Percentiles rank a stretch among this genome's conserved stretches.
Conservation (phyloP, 441 rosid species). For the Biscutella laevigata region DNA sequence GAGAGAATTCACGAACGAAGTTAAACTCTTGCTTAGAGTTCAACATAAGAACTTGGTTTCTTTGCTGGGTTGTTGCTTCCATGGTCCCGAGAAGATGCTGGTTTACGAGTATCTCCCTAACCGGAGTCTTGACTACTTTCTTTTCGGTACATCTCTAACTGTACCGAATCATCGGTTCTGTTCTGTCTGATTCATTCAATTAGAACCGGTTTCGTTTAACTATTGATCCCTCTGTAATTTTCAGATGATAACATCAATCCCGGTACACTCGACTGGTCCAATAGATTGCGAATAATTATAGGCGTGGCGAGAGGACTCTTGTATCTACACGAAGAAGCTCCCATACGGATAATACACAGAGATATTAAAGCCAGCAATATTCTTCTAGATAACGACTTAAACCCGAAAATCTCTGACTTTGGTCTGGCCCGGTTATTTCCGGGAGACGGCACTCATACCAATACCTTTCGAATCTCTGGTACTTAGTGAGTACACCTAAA, state of each 20-base stretch:
- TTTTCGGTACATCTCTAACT: constrained; percentile 58
- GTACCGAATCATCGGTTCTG: background rate
- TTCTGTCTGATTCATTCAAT: background rate
- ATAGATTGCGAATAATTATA: constrained; percentile 45
- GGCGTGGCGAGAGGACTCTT: constrained; percentile 81
- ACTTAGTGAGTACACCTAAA: constrained; percentile 56
- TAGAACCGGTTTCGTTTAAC: constrained; percentile 4
- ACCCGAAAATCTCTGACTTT: constrained; percentile 84
- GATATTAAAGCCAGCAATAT: constrained; percentile 84
- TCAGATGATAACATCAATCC: constrained; percentile 51
- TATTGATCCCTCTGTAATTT: constrained; percentile 3
- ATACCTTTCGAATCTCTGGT: constrained; percentile 69
- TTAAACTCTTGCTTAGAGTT: constrained; percentile 54
- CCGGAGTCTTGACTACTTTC: constrained; percentile 72
- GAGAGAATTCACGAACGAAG: constrained; percentile 74
- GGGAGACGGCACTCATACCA: constrained; percentile 68
- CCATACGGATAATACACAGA: constrained; percentile 72
- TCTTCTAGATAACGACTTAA: constrained; percentile 55
- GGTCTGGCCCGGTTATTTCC: constrained; percentile 89
- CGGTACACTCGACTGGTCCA: constrained; percentile 53
- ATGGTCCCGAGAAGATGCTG: constrained; percentile 83
- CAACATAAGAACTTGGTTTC: constrained; percentile 83
- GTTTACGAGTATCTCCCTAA: constrained; percentile 87
- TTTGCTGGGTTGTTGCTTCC: constrained; percentile 68
- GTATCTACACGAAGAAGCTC: constrained; percentile 89